Base-by-base conservation (phyloP, 1,284 basidiomycete species). In the Tylopilus orsonianus region DNA sequence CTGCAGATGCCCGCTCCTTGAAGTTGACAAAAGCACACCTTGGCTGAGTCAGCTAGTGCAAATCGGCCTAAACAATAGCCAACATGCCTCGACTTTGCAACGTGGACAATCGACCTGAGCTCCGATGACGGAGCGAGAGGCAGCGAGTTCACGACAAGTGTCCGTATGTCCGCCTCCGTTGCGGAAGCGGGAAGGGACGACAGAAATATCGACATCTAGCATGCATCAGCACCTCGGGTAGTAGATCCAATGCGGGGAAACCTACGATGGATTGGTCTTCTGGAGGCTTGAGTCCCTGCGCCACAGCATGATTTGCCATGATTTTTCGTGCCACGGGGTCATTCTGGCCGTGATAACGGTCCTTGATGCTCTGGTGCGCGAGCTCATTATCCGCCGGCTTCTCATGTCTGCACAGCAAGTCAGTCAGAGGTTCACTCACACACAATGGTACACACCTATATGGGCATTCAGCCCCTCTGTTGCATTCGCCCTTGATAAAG, bases 21-120 rank as follows among this genome's bases (percentile, higher is more conserved):
- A 99, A 99, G 68, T 97, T 97, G 50, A 98, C 79, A 68, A 99
- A 99, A 0, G 96, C 96, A 69, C 93, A 97, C 70, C 93, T 91
- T 68, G 26, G 13, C 39, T n/a, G 29, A 20, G 3, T 62, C 22
- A 64, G 39, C 29, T 33, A 14, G 55, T 51, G 34, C 39, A 30
- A 5, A 39, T 3, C n/a, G 34, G 16, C 23, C 16, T 26, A 41
- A 6, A 14, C 16, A 16, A 12, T 4, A 12, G 27, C 5, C 22
- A 14, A 23, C 74, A 10, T 53, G 85, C 86, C 80, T 79, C 50
- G 87, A 84, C 67, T 91, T 90, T 29, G 82, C 80, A 6, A 97
- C 90, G 58, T 96, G 83, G 1, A 96, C 91, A 16, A 97, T 72
- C 10, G 87, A 93, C 65, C 86, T 90, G 54, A 99, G 59, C 72